phyloP scores from a whole-genome alignment of 192 early-diverging fungal species.

The Haplosporangium gracile region DNA sequence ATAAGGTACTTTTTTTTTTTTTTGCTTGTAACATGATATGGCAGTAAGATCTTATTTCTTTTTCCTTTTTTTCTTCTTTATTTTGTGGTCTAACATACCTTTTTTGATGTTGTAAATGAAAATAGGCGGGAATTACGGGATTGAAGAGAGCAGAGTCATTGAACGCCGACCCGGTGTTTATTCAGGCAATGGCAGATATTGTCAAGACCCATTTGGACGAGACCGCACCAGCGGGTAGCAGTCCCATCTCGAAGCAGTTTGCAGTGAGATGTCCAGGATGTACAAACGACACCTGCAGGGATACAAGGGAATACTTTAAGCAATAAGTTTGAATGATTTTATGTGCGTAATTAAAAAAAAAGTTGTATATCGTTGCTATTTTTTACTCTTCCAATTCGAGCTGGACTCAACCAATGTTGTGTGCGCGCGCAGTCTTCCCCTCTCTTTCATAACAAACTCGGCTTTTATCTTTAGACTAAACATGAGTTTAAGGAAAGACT shows the following conservation, averaged over 20 bases:
- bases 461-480: not conserved
- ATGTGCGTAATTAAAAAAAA: not conserved
- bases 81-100: not conserved
- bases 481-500: not conserved
- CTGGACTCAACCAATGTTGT: not conserved
- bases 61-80: not conserved
- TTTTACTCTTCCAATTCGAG: not conserved
- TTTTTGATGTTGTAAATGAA: not conserved
- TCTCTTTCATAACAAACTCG: not conserved
- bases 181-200: slow-evolving; percentile 89
- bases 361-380: not conserved
- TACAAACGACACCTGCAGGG: slow-evolving; percentile 73
- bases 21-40: not conserved
- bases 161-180: slow-evolving; percentile 93
- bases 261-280: slow-evolving; percentile 81
- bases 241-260: slow-evolving; percentile 67
- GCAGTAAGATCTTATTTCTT: not conserved
- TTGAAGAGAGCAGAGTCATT: slow-evolving; percentile 92
- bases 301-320: slow-evolving; percentile 74
- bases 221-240: slow-evolving; percentile 22
- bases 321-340: not conserved
- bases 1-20: slow-evolving; percentile 66
- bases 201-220: slow-evolving; percentile 83
- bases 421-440: not conserved
- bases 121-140: slow-evolving; percentile 82